Percentiles rank a stretch among this genome's conserved stretches.
Conservation (phyloP, 306 rosid species). For the Betula pendula region DNA sequence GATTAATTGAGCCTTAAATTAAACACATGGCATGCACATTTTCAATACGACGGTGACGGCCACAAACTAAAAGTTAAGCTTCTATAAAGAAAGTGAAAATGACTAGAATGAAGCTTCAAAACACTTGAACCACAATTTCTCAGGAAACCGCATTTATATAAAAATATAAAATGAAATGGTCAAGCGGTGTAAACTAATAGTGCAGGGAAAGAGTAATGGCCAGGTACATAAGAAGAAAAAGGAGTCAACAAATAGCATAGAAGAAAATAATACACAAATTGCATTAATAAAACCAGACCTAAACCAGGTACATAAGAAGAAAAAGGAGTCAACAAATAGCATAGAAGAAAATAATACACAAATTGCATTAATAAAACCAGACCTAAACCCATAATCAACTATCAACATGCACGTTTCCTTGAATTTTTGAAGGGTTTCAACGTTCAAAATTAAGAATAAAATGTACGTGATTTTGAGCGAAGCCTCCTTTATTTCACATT, state of each 20-base stretch:
- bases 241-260: no score
- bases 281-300: neutral
- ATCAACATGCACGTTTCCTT: neutral
- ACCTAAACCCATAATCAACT: neutral
- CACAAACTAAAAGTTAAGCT: neutral
- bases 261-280: neutral
- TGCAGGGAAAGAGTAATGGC: neutral
- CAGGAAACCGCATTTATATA: neutral
- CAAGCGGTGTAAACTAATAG: no score
- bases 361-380: neutral
- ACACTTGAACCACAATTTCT: neutral
- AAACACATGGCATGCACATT: neutral
- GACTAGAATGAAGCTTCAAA: neutral
- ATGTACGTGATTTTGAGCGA: no score
- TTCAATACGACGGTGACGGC: neutral
- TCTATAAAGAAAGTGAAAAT: neutral
- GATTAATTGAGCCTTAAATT: neutral
- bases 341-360: neutral
- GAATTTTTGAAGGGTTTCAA: no score
- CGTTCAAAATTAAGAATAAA: no score
- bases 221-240: neutral
- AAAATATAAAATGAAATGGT: no score
- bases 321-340: no score
- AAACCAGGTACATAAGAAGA: no score
- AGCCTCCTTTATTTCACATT: no score